Base-by-base conservation (phyloP, 2,329 filamentous ascomycete genomes). In the Didymella sp. region DNA sequence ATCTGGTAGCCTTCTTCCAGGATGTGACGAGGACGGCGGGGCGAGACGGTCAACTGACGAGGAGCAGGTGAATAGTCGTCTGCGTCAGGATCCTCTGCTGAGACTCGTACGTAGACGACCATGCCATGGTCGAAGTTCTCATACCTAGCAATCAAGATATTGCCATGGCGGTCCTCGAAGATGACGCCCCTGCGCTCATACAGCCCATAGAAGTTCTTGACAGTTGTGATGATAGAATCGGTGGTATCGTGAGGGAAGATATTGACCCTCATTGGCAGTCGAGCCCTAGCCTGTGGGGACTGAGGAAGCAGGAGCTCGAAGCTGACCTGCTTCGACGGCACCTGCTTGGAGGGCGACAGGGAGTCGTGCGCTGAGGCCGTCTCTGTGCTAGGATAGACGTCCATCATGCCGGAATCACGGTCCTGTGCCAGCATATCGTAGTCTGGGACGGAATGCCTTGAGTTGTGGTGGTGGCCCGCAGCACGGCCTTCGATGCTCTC, bases 161-260 rank as follows among this genome's bases (percentile, higher is more conserved):
- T 94, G 70, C 91, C 92, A 69, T 89, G 82, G 63, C 91, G 87
- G 76, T 98, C 94, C 79, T 98, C 94, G 72, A 99, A 98, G 79
- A 92, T 96, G 72, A 99, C 89, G 64, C 95, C 93, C 74, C 89
- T 68, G 27, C 78, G 88, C 64, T 94, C 91, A 76, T 97, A 97
- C 66, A 99, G 85, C 59, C 95, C 95, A 75, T 96, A 98, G 80
- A 98, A 98, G 82, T 97, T 98, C 84, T 96, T 98, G 73, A 98
- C 94, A 1, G 95, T 98, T 13, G 92, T 95, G 63, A 98, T 91
- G 79, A 99, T 99, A 31, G 93, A 97, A 74, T 98, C 94, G 21
- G 94, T 98, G 49, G 91, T 93, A 81, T 99, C 95, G 77, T 98
- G 93, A 43, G 91, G 91, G 72, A 89, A 96, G 67, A 99, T 97